Conservation (phyloP, 2,329 filamentous ascomycete genomes). For the Hymenoscyphus salicellus region DNA sequence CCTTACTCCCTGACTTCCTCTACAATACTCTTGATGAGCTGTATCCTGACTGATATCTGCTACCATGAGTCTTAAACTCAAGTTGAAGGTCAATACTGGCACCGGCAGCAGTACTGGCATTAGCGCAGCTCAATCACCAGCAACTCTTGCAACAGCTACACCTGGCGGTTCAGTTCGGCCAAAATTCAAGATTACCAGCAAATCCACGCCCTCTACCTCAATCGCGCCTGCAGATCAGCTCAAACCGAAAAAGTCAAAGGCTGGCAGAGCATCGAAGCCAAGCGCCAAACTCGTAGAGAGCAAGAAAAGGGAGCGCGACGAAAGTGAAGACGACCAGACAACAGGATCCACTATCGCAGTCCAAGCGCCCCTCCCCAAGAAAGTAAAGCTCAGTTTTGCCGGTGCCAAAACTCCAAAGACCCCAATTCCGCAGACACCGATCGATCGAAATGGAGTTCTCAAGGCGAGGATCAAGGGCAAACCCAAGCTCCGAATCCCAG, state of each 20-base stretch:
- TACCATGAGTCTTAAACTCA: conserved; percentile 33
- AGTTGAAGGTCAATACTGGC: conserved; percentile 27
- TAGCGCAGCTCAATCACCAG: conserved; percentile 16
- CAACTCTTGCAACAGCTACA: conserved; percentile 23
- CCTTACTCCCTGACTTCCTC: too few species aligned
- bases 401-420: conserved; percentile 12
- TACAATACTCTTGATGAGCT: neutral
- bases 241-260: conserved; percentile 52
- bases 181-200: conserved; percentile 34
- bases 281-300: conserved; percentile 39
- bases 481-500: conserved; percentile 65
- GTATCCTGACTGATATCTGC: neutral
- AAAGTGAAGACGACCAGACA: conserved; percentile 48
- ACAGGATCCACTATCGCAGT: conserved; percentile 32
- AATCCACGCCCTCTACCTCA: conserved; percentile 30
- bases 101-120: neutral
- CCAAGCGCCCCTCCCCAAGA: conserved; percentile 33
- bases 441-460: conserved; percentile 32
- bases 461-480: conserved; percentile 66
- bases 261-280: conserved; percentile 57
- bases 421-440: conserved; percentile 16
- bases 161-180: conserved; percentile 25
- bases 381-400: conserved; percentile 48
- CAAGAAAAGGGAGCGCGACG: conserved; percentile 51
- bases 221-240: conserved; percentile 19